These are phyloP conservation scores for Colletotrichum sp. DNA, from an alignment of 2,329 filamentous ascomycete genomes.

Conservation along the genomic window DNA sequence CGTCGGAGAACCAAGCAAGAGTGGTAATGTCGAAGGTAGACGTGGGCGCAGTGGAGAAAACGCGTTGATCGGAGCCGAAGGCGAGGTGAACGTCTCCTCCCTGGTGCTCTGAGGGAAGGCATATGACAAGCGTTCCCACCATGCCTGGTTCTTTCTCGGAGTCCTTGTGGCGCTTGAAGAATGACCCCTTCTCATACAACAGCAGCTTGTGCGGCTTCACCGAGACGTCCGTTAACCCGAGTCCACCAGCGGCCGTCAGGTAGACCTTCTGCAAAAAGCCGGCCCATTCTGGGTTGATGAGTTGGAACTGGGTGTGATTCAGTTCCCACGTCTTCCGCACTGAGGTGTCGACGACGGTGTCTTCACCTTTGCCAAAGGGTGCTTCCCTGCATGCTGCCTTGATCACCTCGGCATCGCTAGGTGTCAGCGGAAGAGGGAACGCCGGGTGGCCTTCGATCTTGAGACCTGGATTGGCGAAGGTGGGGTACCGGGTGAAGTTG, in stretches of 20 bases:
- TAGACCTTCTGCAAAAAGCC: conserved; percentile 24
- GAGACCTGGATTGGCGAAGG: conserved; percentile 29
- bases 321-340: conserved; percentile 46
- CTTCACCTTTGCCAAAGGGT: conserved; percentile 30
- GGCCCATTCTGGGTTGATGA: conserved; percentile 41
- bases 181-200: conserved; percentile 50
- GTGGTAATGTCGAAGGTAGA: conserved; percentile 35
- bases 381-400: conserved; percentile 21
- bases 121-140: conserved; percentile 51
- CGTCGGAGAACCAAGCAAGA: conserved; percentile 52
- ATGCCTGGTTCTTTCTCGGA: conserved; percentile 49
- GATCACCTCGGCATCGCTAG: conserved; percentile 28
- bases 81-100: conserved; percentile 46
- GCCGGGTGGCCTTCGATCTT: conserved; percentile 12
- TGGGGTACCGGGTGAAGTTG: conserved; percentile 5
- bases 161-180: conserved; percentile 50
- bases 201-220: conserved; percentile 46
- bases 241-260: conserved; percentile 20
- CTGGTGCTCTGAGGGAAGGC: conserved; percentile 47
- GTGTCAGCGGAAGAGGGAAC: conserved; percentile 30
- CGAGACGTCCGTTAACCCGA: conserved; percentile 32
- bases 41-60: conserved; percentile 32
- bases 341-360: conserved; percentile 40
- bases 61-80: conserved; percentile 33
- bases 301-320: conserved; percentile 34